Conservation (phyloP, 441 rosid genomes). For the Euphorbia schlechtendalii region DNA sequence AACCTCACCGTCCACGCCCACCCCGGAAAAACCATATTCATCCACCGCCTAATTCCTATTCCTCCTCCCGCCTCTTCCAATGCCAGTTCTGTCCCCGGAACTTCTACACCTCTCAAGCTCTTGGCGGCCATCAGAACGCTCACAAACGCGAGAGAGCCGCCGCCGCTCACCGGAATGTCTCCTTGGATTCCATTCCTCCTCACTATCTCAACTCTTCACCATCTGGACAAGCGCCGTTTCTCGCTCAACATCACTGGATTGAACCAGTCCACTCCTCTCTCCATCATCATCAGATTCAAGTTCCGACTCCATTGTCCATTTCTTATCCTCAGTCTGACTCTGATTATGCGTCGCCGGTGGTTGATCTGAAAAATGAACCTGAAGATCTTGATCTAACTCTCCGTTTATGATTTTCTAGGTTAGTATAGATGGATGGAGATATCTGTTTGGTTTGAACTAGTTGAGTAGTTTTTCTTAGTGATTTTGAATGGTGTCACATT, state of each 20-base stretch:
- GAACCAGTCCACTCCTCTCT: slow-evolving; percentile 21
- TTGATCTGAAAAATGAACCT: slow-evolving; percentile 23
- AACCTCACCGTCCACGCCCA: slow-evolving; percentile 22
- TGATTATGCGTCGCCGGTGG: slow-evolving; percentile 21
- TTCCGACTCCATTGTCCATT: slow-evolving; percentile 6
- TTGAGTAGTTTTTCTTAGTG: background rate
- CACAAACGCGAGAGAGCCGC: slow-evolving; percentile 93
- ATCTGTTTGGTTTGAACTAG: background rate
- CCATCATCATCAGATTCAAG: slow-evolving; percentile 12
- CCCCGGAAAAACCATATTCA: slow-evolving; percentile 18
- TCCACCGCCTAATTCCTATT: slow-evolving; percentile 20
- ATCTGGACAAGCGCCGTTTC: background rate
- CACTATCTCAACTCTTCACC: background rate
- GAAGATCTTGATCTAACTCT: slow-evolving; percentile 60
- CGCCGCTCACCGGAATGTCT: slow-evolving; percentile 52
- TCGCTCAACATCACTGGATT: slow-evolving; percentile 13
- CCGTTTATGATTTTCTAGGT: slow-evolving; percentile 34
- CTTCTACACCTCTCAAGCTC: slow-evolving; percentile 91
- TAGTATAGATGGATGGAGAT: background rate
- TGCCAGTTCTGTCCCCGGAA: slow-evolving; percentile 83
- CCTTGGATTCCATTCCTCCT: slow-evolving; percentile 7
- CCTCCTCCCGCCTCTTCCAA: slow-evolving; percentile 46
- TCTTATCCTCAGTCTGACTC: too few species aligned
- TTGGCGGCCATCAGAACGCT: slow-evolving; percentile 96
- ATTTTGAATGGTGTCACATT: background rate